Evolutionary conservation across 352 stramenopile species (phyloP), one percentile per base, ranked within the genome.

Genomic region (Hyphochytrium catenoides): DNA sequence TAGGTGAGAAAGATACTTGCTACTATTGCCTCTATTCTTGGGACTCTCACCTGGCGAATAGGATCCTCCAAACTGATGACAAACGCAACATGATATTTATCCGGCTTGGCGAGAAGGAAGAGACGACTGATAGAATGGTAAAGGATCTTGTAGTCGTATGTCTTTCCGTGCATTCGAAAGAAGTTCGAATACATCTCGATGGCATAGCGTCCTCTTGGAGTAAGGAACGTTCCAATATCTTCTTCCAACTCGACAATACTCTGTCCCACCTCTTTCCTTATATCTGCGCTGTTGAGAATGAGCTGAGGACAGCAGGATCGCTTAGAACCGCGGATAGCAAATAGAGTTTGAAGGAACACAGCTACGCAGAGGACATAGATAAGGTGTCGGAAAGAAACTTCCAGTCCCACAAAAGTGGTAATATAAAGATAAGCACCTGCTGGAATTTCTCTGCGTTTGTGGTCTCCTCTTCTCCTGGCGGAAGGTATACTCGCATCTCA

Each of bases 111-210:
- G 36, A 99, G 56, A 17, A 98, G 46, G 48, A 97, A 98, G 34
- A 96, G 86, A 19, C 89, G 75, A 43, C 91, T 95, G 52, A 99
- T 96, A 56, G 97, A 93, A 36, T 91, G 88, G 67, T 98, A 98
- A 59, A 90, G 81, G 52, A 98, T 97, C 62, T 97, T 96, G 75
- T 96, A 96, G 69, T 97, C 87, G 56, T 97, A 98, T 46, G 91
- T 96, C 49, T 89, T 89, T 50, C 85, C 85, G 43, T 84, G 66
- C 67, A 98, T 95, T 32, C 90, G 82, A 47, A 99, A 58, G 56
- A 95, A 97, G 7, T 68, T 82, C 34, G 67, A 65, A 60, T 97
- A 95, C 52, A 99, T 79, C 57, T 98, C 85, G 39, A 99, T 82
- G 4, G 69, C 74, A 47, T 99, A 99, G 43, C 86, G 71, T 28